phyloP scores from a whole-genome alignment of 1,284 basidiomycete genomes.

The Cutaneotrichosporon curvatum region DNA sequence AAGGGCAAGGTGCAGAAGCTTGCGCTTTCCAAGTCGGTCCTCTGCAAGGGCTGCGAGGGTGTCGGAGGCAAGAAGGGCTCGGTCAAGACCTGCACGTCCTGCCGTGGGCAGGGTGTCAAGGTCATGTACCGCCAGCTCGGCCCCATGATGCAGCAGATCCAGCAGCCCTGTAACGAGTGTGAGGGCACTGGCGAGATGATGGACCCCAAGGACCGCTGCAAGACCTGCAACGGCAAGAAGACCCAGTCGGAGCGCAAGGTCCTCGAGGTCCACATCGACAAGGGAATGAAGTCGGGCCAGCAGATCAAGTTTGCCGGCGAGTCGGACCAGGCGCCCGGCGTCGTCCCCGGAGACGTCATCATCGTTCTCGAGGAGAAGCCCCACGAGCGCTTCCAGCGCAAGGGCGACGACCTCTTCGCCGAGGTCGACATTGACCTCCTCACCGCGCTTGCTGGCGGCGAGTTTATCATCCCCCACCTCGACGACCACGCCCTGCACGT shows the following conservation, averaged over 20 bases:
- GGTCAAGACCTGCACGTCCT: conserved; percentile 69
- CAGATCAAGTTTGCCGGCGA: conserved; percentile 92
- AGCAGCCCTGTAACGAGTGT: conserved; percentile 90
- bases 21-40: conserved; percentile 88
- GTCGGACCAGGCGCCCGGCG: conserved; percentile 88
- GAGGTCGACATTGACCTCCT: conserved; percentile 89
- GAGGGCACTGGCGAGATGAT: conserved; percentile 87
- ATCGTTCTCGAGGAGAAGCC: conserved; percentile 96
- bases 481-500: conserved; percentile 86
- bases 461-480: conserved; percentile 84
- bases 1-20: conserved; percentile 98
- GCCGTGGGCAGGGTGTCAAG: conserved; percentile 86
- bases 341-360: conserved; percentile 89
- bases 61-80: conserved; percentile 97
- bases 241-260: conserved; percentile 92
- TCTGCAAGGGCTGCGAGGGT: conserved; percentile 89
- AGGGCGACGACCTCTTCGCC: conserved; percentile 82
- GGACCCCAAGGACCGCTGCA: conserved; percentile 89
- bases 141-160: conserved; percentile 99
- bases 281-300: conserved; percentile 98
- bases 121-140: conserved; percentile 86
- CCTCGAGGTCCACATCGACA: conserved; percentile 98
- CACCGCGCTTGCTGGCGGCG: conserved; percentile 87
- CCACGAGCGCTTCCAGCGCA: conserved; percentile 83
- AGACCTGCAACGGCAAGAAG: conserved; percentile 93